Conservation (phyloP, 176 grass and related monocot genomes). For the Cenchrus americanus region DNA sequence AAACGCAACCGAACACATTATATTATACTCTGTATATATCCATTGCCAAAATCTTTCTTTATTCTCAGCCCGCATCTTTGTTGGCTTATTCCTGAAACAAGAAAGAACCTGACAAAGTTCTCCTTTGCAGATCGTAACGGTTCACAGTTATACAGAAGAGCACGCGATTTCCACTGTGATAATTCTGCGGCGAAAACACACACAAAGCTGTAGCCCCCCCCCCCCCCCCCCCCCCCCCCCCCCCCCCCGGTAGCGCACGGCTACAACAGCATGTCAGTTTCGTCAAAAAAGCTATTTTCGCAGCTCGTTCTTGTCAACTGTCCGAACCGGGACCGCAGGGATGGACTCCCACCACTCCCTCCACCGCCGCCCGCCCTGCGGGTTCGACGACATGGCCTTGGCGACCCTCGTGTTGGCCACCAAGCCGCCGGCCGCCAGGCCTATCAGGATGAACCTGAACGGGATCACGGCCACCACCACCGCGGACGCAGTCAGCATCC, state of each 20-base stretch:
- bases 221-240: no score
- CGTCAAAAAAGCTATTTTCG: not conserved
- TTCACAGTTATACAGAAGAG: not conserved
- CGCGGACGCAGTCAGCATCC: slow-evolving; percentile 56
- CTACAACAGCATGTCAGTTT: not conserved
- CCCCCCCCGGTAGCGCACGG: no score
- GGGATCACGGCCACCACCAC: slow-evolving; percentile 58
- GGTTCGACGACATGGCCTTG: slow-evolving; percentile 50
- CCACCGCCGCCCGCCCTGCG: slow-evolving; percentile 63
- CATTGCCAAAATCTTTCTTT: slow-evolving; percentile 1
- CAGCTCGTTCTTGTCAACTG: slow-evolving; percentile 32
- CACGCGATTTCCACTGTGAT: not conserved
- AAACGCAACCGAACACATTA: no score
- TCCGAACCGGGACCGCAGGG: slow-evolving; percentile 63
- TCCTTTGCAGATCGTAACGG: not conserved
- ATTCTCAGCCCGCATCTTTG: not conserved
- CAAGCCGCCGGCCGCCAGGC: slow-evolving; percentile 32
- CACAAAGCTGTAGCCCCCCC: not conserved
- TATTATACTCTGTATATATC: not conserved
- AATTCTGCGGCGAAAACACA: not conserved
- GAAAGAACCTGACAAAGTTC: not conserved
- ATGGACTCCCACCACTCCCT: slow-evolving; percentile 97
- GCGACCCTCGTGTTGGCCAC: slow-evolving; percentile 35
- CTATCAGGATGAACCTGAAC: slow-evolving; percentile 72
- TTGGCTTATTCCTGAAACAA: slow-evolving; percentile 21